Conservation (phyloP, 352 stramenopile species). For the Salisapilia sapeloensis region DNA sequence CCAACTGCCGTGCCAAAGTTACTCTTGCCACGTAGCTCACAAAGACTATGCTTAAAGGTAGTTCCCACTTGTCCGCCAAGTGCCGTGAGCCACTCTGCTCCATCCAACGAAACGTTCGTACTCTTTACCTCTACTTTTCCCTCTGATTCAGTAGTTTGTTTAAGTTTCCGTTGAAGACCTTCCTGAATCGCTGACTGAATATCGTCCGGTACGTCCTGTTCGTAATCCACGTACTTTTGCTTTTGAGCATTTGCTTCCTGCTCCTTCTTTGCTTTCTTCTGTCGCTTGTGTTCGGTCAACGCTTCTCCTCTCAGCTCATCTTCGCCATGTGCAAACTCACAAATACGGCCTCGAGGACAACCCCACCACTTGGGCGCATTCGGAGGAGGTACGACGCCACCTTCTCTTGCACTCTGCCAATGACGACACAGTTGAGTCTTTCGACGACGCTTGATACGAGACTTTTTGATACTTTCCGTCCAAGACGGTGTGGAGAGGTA, state of each 20-base stretch:
- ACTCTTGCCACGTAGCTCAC: constrained; percentile 44
- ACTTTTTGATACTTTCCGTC: constrained; percentile 68
- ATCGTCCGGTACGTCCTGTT: constrained; percentile 39
- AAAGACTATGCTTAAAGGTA: constrained; percentile 50
- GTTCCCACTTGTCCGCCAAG: constrained; percentile 18
- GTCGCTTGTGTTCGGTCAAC: constrained; percentile 49
- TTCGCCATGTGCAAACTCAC: constrained; percentile 74
- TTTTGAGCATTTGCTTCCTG: too few relatives aligned
- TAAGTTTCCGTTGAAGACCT: constrained; percentile 27
- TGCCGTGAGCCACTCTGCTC: constrained; percentile 20
- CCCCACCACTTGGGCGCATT: constrained; percentile 63
- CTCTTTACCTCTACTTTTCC: not conserved
- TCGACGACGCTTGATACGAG: constrained; percentile 70
- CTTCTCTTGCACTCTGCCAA: constrained; percentile 44
- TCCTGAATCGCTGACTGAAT: constrained; percentile 52
- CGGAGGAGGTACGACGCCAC: constrained; percentile 15
- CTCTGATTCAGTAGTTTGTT: too few relatives aligned
- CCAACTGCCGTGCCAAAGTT: constrained; percentile 66
- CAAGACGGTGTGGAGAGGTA: constrained; percentile 70
- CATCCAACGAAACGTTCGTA: constrained; percentile 4
- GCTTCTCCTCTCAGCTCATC: constrained; percentile 43
- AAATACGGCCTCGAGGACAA: constrained; percentile 60
- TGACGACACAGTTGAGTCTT: constrained; percentile 61
- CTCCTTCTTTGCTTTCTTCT: constrained; percentile 56
- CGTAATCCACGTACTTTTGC: constrained; percentile 58